Evolutionary conservation across 2,329 filamentous ascomycete species (phyloP).

Genomic region (Akanthomyces lecanii): DNA sequence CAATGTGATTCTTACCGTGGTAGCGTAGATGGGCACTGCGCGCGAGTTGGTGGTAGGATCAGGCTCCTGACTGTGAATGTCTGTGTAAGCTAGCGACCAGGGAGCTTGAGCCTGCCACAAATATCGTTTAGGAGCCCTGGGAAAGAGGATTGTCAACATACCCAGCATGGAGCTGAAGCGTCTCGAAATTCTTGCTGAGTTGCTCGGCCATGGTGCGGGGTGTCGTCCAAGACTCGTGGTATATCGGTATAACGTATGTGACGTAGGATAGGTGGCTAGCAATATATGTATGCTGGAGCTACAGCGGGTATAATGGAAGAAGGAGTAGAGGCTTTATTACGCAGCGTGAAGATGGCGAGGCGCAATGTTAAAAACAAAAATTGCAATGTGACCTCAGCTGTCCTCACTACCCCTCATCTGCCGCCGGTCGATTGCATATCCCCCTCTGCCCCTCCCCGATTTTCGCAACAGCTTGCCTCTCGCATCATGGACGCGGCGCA

Average conservation of each 20-base stretch:
- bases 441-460: constrained; percentile 12
- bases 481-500: background rate
- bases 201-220: constrained; percentile 25
- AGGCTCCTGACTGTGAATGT: constrained; percentile 61
- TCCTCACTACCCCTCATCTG: constrained; percentile 11
- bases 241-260: background rate
- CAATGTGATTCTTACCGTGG: constrained; percentile 55
- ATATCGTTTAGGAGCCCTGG: background rate
- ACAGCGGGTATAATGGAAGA: background rate
- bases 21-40: constrained; percentile 93
- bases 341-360: background rate
- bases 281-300: background rate
- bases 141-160: constrained; percentile 36
- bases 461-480: background rate
- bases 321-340: background rate
- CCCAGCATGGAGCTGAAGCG: constrained; percentile 81
- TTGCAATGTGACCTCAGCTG: background rate
- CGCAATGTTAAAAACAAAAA: constrained; percentile 1
- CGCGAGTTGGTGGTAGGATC: constrained; percentile 80
- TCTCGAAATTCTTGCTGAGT: constrained; percentile 67
- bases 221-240: background rate
- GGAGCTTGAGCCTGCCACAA: background rate
- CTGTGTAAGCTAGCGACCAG: constrained; percentile 19
- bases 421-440: constrained; percentile 1
- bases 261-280: background rate